These are phyloP conservation scores for Eucalyptus pauciflora DNA, from an alignment of 345 rosid genomes.

Conservation along the genomic window DNA sequence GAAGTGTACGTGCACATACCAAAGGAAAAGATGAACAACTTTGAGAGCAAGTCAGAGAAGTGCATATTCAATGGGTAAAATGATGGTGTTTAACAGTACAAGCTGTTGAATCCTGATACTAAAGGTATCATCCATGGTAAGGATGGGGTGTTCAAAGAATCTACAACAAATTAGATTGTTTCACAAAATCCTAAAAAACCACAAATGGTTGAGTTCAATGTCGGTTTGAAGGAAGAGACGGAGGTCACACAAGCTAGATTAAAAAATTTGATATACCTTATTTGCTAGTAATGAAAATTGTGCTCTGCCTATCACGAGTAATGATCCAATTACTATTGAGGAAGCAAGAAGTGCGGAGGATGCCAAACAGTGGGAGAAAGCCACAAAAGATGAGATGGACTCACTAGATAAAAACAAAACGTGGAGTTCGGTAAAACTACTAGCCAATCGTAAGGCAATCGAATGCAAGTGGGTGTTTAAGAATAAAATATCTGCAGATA, in stretches of 20 bases:
- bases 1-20: background rate
- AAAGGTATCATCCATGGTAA: background rate
- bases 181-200: background rate
- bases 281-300: background rate
- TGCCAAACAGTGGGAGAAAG: background rate
- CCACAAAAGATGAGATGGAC: background rate
- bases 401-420: background rate
- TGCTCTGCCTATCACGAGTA: background rate
- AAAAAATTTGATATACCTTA: background rate
- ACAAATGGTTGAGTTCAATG: background rate
- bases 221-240: background rate
- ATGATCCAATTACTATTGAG: background rate
- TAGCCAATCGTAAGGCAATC: fast-evolving
- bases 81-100: background rate
- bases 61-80: background rate
- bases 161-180: background rate
- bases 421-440: background rate
- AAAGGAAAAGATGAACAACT: background rate
- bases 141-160: background rate
- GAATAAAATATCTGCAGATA: background rate
- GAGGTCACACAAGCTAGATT: background rate
- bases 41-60: background rate
- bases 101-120: background rate
- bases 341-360: background rate
- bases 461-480: background rate